Evolutionary conservation across 2,329 filamentous ascomycete species (phyloP), one percentile per base, ranked within the genome.

Genomic region (Phialophora verrucosa): DNA sequence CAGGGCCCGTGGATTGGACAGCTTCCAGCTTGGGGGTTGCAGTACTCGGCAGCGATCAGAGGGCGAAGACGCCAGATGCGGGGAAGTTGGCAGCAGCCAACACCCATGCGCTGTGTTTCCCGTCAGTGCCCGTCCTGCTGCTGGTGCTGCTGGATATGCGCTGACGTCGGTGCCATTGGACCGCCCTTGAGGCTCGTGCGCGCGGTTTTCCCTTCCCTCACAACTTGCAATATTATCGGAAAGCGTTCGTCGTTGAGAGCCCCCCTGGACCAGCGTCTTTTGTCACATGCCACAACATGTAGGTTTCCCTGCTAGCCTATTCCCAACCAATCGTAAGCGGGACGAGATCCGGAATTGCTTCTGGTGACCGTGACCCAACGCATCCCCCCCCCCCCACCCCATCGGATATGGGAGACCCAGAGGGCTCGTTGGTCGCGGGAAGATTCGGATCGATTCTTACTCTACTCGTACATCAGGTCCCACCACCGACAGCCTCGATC

Each of bases 31-130:
- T 23, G 23, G 35, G 38, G 38, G 27, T 23, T 55, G 38, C 49
- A 10, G 47, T 35, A 51, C 31, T 63, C 62, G 35, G 60, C 32
- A 42, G 59, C 14, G 38, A 59, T 47, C 38, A 59, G 44, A 59
- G 25, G 57, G 11, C 14, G 14, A 14, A 56, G 59, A 51, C 59
- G 50, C 59, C 32, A 62, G 59, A 62, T 62, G 59, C 59, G 59
- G 59, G 59, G 59, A 62, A 62, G 38, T 23, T 55, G 29, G 49
- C 25, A 50, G 17, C 44, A 53, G 47, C 27, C 47, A 61, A 55
- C 53, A 31, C 5, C 32, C 29, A 53, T 29, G 59, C 47, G 53
- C 59, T 35, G 31, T 20, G 23, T 8, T 31, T 50, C 47, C 25
- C 44, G n/a, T n/a, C n/a, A n/a, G n/a, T n/a, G n/a, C n/a, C n/a